Evolutionary conservation across 2,329 filamentous ascomycete genomes (phyloP).

Genomic region (Fusarium robinianum): DNA sequence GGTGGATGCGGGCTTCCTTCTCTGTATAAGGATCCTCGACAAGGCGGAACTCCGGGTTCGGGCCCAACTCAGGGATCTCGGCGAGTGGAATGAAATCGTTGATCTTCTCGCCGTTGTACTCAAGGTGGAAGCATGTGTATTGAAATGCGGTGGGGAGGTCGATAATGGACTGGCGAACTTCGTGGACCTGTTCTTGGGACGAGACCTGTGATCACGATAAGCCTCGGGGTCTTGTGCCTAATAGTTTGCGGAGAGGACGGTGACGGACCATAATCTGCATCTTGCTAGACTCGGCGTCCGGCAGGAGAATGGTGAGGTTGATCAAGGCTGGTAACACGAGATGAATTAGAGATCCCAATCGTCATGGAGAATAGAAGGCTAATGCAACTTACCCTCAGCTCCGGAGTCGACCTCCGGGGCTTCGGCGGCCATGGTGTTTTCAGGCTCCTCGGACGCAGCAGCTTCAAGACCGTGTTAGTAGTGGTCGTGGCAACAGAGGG

Average conservation of each 20-base stretch:
- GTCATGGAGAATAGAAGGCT: slow-evolving; percentile 5
- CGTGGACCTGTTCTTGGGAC: slow-evolving; percentile 93
- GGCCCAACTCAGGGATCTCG: slow-evolving; percentile 78
- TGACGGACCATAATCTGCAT: slow-evolving; percentile 81
- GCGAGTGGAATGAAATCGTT: slow-evolving; percentile 95
- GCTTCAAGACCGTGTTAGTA: slow-evolving; percentile 23
- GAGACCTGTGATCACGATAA: slow-evolving; percentile 65
- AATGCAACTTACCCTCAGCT: slow-evolving; percentile 40
- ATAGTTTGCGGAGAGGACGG: slow-evolving; percentile 4
- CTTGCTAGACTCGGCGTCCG: slow-evolving; percentile 71
- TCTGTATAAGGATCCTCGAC: slow-evolving; percentile 97
- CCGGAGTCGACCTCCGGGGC: slow-evolving; percentile 37
- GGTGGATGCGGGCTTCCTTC: slow-evolving; percentile 94
- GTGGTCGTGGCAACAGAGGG: too few relatives aligned
- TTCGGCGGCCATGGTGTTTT: slow-evolving; percentile 34
- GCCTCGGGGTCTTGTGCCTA: too few relatives aligned
- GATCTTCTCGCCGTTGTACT: slow-evolving; percentile 84
- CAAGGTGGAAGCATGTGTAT: slow-evolving; percentile 98
- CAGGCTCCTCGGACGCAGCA: slow-evolving; percentile 32
- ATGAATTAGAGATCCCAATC: slow-evolving; percentile 18
- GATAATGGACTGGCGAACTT: slow-evolving; percentile 94
- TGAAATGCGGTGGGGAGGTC: slow-evolving; percentile 92
- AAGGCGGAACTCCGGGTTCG: slow-evolving; percentile 77
- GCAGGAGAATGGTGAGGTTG: slow-evolving; percentile 76
- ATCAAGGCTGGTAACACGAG: slow-evolving; percentile 51